Evolutionary conservation across 768 basidiomycete species (phyloP).

Genomic region (Cystoderma amianthinum): DNA sequence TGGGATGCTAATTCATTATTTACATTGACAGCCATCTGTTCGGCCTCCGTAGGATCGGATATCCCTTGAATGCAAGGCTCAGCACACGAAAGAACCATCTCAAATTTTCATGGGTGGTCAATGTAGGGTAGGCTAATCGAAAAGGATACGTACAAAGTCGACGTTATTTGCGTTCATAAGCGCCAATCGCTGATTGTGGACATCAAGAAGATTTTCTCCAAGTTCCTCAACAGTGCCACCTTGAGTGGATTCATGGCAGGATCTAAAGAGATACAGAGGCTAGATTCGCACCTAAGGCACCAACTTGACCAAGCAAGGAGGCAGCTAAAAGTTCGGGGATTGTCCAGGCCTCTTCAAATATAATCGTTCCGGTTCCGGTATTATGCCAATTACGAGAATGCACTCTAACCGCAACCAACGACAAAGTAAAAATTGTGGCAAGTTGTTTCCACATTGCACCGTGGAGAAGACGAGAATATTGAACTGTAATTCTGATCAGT

Average conservation of each 20-base stretch:
- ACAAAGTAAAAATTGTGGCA: neutral
- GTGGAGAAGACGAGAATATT: too few relatives aligned
- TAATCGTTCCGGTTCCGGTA: slow-evolving; percentile 27
- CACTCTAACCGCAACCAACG: neutral
- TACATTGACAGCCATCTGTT: slow-evolving; percentile 22
- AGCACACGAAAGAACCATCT: slow-evolving; percentile 33
- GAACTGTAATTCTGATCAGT: too few relatives aligned
- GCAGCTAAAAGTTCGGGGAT: slow-evolving; percentile 20
- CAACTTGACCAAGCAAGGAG: neutral
- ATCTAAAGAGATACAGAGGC: neutral
- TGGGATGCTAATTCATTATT: slow-evolving; percentile 27
- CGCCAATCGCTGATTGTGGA: slow-evolving; percentile 27
- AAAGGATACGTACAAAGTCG: slow-evolving; percentile 21
- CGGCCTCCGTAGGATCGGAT: slow-evolving; percentile 22
- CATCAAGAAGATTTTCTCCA: slow-evolving; percentile 25
- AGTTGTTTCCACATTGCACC: too few relatives aligned
- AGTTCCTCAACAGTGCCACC: slow-evolving; percentile 16
- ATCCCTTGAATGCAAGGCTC: slow-evolving; percentile 31
- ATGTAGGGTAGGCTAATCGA: neutral
- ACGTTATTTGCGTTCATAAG: slow-evolving; percentile 29
- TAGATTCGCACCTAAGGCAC: too few relatives aligned
- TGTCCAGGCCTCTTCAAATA: slow-evolving; percentile 33
- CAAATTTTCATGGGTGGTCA: neutral
- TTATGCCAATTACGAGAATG: slow-evolving; percentile 18
- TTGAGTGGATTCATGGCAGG: neutral